A percentile compares a stretch with the other conserved stretches of the same genome.
These are phyloP conservation scores for Pseudogymnoascus sp. DNA, from an alignment of 2,329 filamentous ascomycete species.

Conservation along the genomic window DNA sequence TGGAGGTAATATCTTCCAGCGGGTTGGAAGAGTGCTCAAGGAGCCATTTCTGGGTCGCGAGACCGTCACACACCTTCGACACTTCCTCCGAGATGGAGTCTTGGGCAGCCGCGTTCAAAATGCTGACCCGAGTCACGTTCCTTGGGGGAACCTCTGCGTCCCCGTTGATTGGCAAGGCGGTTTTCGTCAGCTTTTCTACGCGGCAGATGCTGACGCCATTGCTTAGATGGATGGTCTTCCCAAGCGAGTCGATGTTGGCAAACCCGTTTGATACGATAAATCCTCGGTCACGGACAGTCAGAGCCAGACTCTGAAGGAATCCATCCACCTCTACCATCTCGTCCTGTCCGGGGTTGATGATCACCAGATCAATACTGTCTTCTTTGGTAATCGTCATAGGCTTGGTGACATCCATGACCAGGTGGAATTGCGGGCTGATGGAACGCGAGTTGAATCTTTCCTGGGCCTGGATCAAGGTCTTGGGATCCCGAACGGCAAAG, in stretches of 20 bases:
- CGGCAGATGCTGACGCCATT: background rate
- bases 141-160: background rate
- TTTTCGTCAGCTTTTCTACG: background rate
- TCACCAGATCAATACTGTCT: background rate
- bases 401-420: background rate
- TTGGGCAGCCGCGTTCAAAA: background rate
- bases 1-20: background rate
- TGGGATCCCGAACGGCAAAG: conserved; percentile 14
- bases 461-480: conserved; percentile 12
- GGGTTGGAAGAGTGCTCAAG: background rate
- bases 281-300: background rate
- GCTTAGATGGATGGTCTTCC: background rate
- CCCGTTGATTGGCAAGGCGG: background rate
- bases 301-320: background rate
- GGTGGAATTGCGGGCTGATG: background rate
- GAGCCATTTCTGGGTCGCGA: background rate
- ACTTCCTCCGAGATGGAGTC: background rate
- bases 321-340: background rate
- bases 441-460: conserved; percentile 8
- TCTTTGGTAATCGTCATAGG: background rate
- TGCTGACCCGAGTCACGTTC: background rate
- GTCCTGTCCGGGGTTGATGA: background rate
- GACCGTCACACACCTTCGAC: background rate
- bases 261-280: background rate
- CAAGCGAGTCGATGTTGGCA: background rate